Percentiles rank a stretch among this genome's conserved stretches.
Evolutionary conservation across 371 early-diverging fungal species (phyloP).

Genomic region (Mucor indicus): DNA sequence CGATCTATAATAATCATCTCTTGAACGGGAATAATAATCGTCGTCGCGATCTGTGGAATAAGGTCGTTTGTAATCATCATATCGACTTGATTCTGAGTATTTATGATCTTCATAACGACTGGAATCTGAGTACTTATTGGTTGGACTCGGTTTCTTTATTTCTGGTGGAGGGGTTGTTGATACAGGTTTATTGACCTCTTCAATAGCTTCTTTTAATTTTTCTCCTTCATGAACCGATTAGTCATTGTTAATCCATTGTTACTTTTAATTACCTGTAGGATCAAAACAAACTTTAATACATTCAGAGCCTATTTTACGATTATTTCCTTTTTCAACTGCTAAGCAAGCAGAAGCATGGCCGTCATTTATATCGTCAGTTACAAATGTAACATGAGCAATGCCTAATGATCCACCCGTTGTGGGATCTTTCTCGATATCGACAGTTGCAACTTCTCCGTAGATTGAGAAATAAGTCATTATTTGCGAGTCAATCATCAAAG

Average conservation of each 20-base stretch:
- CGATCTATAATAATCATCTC: slow-evolving; percentile 14
- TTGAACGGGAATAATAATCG: background rate
- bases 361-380: slow-evolving; percentile 22
- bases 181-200: slow-evolving; percentile 4
- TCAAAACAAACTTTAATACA: slow-evolving; percentile 63
- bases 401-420: slow-evolving; percentile 56
- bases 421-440: slow-evolving; percentile 51
- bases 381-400: slow-evolving; percentile 53
- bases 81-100: slow-evolving; percentile 4
- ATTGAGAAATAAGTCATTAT: slow-evolving; percentile 50
- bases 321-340: slow-evolving; percentile 61
- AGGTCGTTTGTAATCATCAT: slow-evolving; percentile 5
- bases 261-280: slow-evolving; percentile 37
- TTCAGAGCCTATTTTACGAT: slow-evolving; percentile 51
- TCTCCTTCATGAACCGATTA: slow-evolving; percentile 2
- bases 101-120: slow-evolving; percentile 25
- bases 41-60: slow-evolving; percentile 8
- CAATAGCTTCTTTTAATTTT: slow-evolving; percentile 9
- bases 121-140: too few species aligned
- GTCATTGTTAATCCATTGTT: background rate
- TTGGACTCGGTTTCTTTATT: too few species aligned
- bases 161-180: background rate
- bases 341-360: slow-evolving; percentile 33
- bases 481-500: slow-evolving; percentile 42
- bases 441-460: slow-evolving; percentile 50